phyloP scores from a whole-genome alignment of 495 filamentous ascomycete genomes.

The Xylaria castorea region DNA sequence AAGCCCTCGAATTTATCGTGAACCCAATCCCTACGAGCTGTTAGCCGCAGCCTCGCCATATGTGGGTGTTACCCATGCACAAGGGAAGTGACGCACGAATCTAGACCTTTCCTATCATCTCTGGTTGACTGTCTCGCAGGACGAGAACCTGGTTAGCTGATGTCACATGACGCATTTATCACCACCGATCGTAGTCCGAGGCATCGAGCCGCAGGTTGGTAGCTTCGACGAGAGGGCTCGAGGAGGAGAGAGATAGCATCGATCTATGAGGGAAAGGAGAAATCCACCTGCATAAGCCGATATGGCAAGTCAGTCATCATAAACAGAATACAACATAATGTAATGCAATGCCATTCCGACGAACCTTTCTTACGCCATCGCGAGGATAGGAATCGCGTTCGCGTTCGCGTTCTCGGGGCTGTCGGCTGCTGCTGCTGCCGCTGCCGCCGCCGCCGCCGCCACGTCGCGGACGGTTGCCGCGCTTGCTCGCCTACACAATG shows the following conservation, averaged over 20 bases:
- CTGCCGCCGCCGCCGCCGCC: conserved; percentile 50
- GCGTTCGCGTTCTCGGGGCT: conserved; percentile 52
- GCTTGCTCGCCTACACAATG: conserved; percentile 34
- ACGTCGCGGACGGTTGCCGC: conserved; percentile 39
- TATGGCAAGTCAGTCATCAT: conserved; percentile 3
- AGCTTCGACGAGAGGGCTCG: conserved; percentile 34
- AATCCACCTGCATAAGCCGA: conserved; percentile 39
- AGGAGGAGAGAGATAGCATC: conserved; percentile 32
- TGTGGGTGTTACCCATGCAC: conserved; percentile 13
- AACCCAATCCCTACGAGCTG: conserved; percentile 76
- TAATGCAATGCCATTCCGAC: background rate
- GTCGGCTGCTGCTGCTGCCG: conserved; percentile 48
- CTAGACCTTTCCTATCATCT: conserved; percentile 61
- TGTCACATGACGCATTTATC: conserved; percentile 57
- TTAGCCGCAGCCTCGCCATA: conserved; percentile 22
- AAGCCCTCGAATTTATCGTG: conserved; percentile 83
- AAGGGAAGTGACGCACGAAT: conserved; percentile 53
- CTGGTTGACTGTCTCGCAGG: conserved; percentile 62
- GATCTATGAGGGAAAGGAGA: conserved; percentile 42
- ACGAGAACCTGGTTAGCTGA: conserved; percentile 63
- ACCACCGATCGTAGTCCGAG: conserved; percentile 50
- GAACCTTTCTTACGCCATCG: conserved; percentile 81
- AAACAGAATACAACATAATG: background rate
- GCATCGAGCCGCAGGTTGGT: conserved; percentile 40
- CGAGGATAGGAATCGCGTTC: conserved; percentile 63